Base-by-base conservation (phyloP, 2,329 filamentous ascomycete genomes). In the Macroventuria anomochaeta region DNA sequence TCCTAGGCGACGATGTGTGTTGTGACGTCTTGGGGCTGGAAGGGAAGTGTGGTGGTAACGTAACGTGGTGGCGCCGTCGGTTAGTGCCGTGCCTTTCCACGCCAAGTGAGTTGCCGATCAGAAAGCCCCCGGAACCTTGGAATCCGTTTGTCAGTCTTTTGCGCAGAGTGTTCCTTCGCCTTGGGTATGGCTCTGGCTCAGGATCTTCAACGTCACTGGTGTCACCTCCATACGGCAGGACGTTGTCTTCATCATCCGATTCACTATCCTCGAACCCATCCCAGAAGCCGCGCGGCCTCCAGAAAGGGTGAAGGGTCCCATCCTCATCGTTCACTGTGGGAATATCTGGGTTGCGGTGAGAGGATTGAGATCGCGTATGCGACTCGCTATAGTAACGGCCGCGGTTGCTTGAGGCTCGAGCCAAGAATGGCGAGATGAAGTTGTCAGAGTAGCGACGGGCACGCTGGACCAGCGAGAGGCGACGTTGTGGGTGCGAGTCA, bases 271-370 rank as follows among this genome's bases (percentile, higher is more conserved):
- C 69, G 44, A 76, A 83, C 32, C 82, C 82, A 32, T 86, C 83
- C 84, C 84, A 87, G 70, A 87, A 86, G n/a, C 80, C 80, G 31
- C 81, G 80, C 1, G 85, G 85, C 18, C 81, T 79, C 85, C 85
- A 88, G 65, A 87, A 85, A 1, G 85, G 84, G 59, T 86, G 81
- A 5, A 85, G 69, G 33, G 77, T 78, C 36, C 76, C 76, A 47
- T 84, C 78, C 39, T 70, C 63, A 15, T 72, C 68, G 17, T 62
- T 68, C 11, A 73, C 69, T 5, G 58, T 69, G 1, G 70, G 71
- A 0, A 71, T 59, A 0, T 61, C 62, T 10, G 61, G 62, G 21
- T 61, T 65, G 6, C 55, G 58, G 20, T 61, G 58, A 26, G 50
- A 61, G 7, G 47, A 52, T 10, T 50, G 37, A 10, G 53, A 46